Base-by-base conservation (phyloP, 148 eudicot species). In the Talinum fruticosum region DNA sequence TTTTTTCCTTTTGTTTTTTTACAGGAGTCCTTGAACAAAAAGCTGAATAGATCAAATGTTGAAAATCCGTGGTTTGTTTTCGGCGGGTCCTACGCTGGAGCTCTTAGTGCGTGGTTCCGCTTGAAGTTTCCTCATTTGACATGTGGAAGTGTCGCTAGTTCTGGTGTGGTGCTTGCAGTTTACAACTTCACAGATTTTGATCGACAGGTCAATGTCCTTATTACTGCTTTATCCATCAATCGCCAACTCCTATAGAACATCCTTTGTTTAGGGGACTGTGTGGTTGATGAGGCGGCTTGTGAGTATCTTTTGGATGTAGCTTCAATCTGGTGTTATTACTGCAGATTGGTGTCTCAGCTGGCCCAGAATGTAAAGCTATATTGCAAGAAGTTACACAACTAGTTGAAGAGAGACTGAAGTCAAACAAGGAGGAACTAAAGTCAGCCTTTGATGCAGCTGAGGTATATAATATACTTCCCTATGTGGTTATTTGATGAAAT, bases 51-150 rank as follows among this genome's bases (percentile, higher is more conserved):
- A 82, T 75, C 98, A 59, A 83, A 80, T 79, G 84, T 67, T 36
- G 99, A 96, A 44, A 96, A 92, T 82, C 91, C 95, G 2, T 96
- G 99, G 99, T 96, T 96, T 59, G 91, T 93, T 38, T 89, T 96
- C 70, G 99, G 99, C 77, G 84, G 86, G 78, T 96, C 99, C 24
- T 96, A 96, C 67, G 62, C 99, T 68, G 99, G 99, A 76, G 98
- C 99, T 82, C 95, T 96, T 67, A 96, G 99, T 84, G 99, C 99
- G 37, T 96, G 99, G 99, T 96, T 93, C 83, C 99, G 93, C 73
- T 65, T 93, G 74, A 96, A 96, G 83, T 96, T 96, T 76, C 99
- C 99, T 76, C 99, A 96, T 83, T 87, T 96, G 73, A 91, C 99
- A 47, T 96, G 99, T 73, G 99, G 99, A 86, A 96, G 99, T 53